Evolutionary conservation across 2,329 filamentous ascomycete species (phyloP), one percentile per base, ranked within the genome.

Genomic region (Sporothrix mexicana): DNA sequence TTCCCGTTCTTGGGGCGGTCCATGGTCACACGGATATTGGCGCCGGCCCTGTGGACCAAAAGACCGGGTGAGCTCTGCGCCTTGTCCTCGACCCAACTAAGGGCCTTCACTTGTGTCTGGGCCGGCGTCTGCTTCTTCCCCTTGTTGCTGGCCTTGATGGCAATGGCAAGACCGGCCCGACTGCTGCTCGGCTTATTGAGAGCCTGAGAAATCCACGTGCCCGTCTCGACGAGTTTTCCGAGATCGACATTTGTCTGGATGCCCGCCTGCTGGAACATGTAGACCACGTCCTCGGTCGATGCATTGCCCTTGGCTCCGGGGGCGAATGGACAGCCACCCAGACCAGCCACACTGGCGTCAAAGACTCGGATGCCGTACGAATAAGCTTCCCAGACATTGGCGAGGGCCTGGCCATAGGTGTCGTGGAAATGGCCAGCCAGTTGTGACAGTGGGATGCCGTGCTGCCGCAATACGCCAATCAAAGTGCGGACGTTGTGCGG

Each of bases 341-440:
- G 84, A 0, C 94, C 93, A 1, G 88, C 92, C 0, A 97, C 92
- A 71, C 92, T 92, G 75, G 88, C 89, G 78, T 97, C 94, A 79
- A 97, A 96, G 0, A 88, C 92, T 43, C 92, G 84, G 53, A 97
- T 88, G 0, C 94, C 94, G 76, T 92, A 89, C 78, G 93, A 91
- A 43, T 95, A 86, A 53, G 91, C 90, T 0, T 95, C 90, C 12
- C 92, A 89, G 3, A 91, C 91, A 79, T 97, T 97, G 8, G 94
- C 91, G 15, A 95, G 84, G 1, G 93, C 93, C 83, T 94, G 92
- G 0, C 93, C 93, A 79, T 94, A 95, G 0, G 94, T 97, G 79
- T 97, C 93, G 80, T 97, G 93, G 78, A 97, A 95, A 81, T 97
- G 93, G 83, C 94, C 89, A 0, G 93, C 93, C 12, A 97, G 82